phyloP scores from a whole-genome alignment of 2,329 filamentous ascomycete genomes.

The Acephala macrosclerotiorum region DNA sequence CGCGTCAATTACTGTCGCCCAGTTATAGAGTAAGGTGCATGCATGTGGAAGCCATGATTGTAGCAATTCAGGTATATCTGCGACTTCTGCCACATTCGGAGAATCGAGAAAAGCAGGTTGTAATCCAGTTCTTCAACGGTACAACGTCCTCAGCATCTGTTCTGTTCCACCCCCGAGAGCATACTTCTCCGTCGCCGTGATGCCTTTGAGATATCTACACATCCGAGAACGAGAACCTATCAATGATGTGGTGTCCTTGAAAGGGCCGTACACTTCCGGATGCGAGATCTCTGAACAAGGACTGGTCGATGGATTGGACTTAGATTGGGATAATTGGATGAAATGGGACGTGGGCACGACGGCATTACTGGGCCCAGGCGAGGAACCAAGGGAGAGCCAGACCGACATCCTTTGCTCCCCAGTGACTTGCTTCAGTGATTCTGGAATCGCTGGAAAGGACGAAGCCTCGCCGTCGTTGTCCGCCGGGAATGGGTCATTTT shows the following conservation, averaged over 20 bases:
- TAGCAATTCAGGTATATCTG: neutral
- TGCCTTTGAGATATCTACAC: neutral
- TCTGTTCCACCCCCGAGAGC: neutral
- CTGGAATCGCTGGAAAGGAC: constrained; percentile 15
- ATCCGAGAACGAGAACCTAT: neutral
- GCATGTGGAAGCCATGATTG: neutral
- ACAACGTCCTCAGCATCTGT: neutral
- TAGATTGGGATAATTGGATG: constrained; percentile 30
- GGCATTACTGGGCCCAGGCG: constrained; percentile 5
- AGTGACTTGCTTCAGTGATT: constrained; percentile 17
- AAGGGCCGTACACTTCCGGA: constrained; percentile 2
- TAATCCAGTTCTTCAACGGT: neutral
- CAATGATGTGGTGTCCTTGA: constrained; percentile 15
- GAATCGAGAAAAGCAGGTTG: neutral
- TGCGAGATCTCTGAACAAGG: constrained; percentile 23
- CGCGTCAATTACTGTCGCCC: neutral
- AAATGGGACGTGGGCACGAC: constrained; percentile 20
- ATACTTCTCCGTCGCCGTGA: neutral
- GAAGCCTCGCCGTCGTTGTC: constrained; percentile 18
- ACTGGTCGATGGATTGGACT: constrained; percentile 18
- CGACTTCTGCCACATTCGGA: neutral
- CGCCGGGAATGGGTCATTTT: constrained; percentile 6
- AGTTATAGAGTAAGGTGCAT: neutral
- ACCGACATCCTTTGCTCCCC: constrained; percentile 18
- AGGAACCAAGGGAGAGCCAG: constrained; percentile 8